Conservation (phyloP, 306 rosid genomes). For the Arachis hypogaea region DNA sequence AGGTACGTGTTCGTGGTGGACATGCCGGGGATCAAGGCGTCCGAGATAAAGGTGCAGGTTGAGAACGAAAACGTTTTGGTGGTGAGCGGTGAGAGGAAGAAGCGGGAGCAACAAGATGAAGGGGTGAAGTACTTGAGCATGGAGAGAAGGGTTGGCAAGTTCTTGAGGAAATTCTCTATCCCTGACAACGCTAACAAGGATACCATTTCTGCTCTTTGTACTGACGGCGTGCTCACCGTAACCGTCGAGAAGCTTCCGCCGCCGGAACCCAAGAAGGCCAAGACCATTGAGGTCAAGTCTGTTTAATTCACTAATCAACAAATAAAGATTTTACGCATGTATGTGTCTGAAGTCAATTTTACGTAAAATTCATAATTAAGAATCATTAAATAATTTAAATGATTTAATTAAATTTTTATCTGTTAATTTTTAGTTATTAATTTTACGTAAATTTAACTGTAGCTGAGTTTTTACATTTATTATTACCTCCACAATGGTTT, state of each 20-base stretch:
- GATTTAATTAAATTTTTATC: too few relatives aligned
- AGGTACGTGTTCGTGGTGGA: slow-evolving; percentile 29
- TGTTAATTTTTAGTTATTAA: too few relatives aligned
- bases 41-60: slow-evolving; percentile 43
- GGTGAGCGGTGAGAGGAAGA: slow-evolving; percentile 56
- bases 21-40: neutral
- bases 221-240: slow-evolving; percentile 53
- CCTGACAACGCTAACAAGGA: slow-evolving; percentile 52
- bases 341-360: neutral
- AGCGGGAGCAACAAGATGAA: slow-evolving; percentile 36
- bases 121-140: slow-evolving; percentile 43
- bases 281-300: slow-evolving; percentile 41
- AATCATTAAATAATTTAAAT: too few relatives aligned
- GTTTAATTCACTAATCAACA: neutral
- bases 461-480: too few relatives aligned
- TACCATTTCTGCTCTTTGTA: slow-evolving; percentile 40
- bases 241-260: slow-evolving; percentile 37
- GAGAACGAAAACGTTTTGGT: slow-evolving; percentile 49
- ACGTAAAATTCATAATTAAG: too few relatives aligned
- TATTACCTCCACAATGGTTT: too few relatives aligned
- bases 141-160: slow-evolving; percentile 66
- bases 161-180: slow-evolving; percentile 50
- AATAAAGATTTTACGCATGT: neutral
- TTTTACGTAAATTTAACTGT: too few relatives aligned
- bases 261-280: slow-evolving; percentile 51